Evolutionary conservation across 768 basidiomycete genomes (phyloP).

Genomic region (Tylopilus plumbeoviolaceoides): DNA sequence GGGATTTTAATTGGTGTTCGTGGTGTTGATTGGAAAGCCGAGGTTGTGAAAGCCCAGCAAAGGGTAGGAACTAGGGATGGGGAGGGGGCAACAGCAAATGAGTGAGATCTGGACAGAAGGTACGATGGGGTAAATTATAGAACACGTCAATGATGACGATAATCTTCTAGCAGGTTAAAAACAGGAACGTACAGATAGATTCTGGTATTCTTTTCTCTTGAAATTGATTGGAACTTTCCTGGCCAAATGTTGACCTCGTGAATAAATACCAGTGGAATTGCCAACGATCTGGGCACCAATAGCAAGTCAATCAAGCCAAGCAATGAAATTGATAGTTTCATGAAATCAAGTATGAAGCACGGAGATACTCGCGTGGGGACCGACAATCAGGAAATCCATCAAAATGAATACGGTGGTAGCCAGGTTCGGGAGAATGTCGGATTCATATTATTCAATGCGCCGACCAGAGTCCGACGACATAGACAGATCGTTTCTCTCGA

Average conservation of each 20-base stretch:
- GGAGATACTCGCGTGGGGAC: too few relatives aligned
- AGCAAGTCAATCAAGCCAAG: background rate
- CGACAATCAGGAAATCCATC: too few relatives aligned
- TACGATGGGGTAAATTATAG: background rate
- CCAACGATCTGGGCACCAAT: too few relatives aligned
- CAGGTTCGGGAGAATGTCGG: too few relatives aligned
- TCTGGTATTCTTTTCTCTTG: background rate
- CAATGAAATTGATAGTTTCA: too few relatives aligned
- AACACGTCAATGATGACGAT: background rate
- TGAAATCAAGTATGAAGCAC: too few relatives aligned
- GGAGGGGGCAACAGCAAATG: background rate
- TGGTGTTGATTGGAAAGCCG: constrained; percentile 68
- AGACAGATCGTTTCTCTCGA: too few relatives aligned
- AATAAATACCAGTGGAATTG: too few relatives aligned
- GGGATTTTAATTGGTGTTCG: constrained; percentile 51
- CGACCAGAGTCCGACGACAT: too few relatives aligned
- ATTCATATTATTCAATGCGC: too few relatives aligned
- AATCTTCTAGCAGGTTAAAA: background rate
- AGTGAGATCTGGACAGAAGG: background rate
- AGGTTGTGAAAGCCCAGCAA: constrained; percentile 24
- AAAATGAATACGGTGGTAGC: background rate
- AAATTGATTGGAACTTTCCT: too few relatives aligned
- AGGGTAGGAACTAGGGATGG: constrained; percentile 34
- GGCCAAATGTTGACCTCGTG: too few relatives aligned
- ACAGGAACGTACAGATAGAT: background rate